Evolutionary conservation across 202 grass and related monocot species (phyloP).

Genomic region (Zoysia matrella): DNA sequence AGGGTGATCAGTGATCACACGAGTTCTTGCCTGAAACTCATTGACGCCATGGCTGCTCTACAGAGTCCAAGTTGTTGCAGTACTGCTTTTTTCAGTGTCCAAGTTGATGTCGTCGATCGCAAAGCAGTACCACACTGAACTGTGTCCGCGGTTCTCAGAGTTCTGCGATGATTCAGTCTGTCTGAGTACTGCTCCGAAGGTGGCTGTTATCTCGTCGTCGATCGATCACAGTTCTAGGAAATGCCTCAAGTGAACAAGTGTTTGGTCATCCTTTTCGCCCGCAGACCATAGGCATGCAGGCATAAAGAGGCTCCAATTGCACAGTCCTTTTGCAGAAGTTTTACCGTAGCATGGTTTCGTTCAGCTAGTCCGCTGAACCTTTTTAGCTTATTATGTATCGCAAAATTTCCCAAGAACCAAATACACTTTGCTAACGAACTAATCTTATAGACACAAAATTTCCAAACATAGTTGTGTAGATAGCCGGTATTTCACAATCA

Average conservation of each 20-base stretch:
- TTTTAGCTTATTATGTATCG: too few species aligned
- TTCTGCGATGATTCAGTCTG: background rate
- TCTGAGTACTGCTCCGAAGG: too few species aligned
- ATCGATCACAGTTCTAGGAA: background rate
- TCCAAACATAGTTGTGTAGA: background rate
- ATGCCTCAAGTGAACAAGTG: background rate
- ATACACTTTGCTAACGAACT: background rate
- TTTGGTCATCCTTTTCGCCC: background rate
- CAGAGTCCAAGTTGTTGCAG: background rate
- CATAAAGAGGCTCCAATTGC: too few species aligned
- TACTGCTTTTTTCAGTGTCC: background rate
- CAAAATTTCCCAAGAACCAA: background rate
- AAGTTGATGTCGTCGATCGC: background rate
- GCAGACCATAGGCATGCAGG: background rate
- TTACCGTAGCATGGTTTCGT: background rate
- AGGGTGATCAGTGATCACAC: slow-evolving; percentile 1
- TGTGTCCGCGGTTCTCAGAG: background rate
- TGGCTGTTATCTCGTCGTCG: background rate
- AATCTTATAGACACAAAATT: background rate
- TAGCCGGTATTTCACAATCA: background rate
- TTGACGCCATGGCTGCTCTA: background rate
- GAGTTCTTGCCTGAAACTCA: slow-evolving; percentile 5
- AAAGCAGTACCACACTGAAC: background rate
- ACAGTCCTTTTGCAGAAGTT: background rate
- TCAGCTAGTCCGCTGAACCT: background rate